Evolutionary conservation across 2,329 filamentous ascomycete species (phyloP), one percentile per base, ranked within the genome.

Genomic region (Lasiodiplodia gonubiensis): DNA sequence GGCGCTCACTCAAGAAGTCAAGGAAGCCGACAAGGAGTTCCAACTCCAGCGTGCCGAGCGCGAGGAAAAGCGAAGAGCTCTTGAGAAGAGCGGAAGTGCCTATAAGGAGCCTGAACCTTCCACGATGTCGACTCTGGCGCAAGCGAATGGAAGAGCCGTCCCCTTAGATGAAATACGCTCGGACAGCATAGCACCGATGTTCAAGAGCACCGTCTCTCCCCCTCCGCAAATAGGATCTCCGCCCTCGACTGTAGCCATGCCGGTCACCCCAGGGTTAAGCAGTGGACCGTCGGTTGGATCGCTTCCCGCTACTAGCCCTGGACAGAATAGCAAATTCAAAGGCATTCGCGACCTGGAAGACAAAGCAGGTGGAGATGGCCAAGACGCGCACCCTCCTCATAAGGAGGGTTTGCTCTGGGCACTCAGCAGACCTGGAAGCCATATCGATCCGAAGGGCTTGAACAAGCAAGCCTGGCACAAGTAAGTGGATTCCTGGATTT

Each of bases 401-500:
- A 99, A 98, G 77, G 95, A 99, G 81, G 96, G 95, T 6, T 84
- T 99, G 11, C 80, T 99, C 8, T 99, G 95, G 95, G 93, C 96
- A 30, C 82, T 98, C 53, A 98, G 94, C 75, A 88, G 93, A 70
- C 94, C 94, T 3, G 94, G 94, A 21, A 94, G 93, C 67, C 95
- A 99, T 78, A 94, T 95, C 33, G 96, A 99, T 77, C 95, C 95
- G 11, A 93, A 95, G 72, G 94, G 93, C 21, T 84, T 99, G 72
- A 98, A 97, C 76, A 97, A 98, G 78, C 93, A 97, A 79, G 94
- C 93, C 61, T 99, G 95, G 95, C 95, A 99, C 79, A 99, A 99
- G 92, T 97, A 84, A 82, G 91, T 86, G 16, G 7, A 42, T 25
- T 46, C 39, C 14, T 18, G 48, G 51, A n/a, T 21, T 21, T 25